phyloP scores from a whole-genome alignment of 1,284 basidiomycete species.

The Papiliotrema nemorosa region DNA sequence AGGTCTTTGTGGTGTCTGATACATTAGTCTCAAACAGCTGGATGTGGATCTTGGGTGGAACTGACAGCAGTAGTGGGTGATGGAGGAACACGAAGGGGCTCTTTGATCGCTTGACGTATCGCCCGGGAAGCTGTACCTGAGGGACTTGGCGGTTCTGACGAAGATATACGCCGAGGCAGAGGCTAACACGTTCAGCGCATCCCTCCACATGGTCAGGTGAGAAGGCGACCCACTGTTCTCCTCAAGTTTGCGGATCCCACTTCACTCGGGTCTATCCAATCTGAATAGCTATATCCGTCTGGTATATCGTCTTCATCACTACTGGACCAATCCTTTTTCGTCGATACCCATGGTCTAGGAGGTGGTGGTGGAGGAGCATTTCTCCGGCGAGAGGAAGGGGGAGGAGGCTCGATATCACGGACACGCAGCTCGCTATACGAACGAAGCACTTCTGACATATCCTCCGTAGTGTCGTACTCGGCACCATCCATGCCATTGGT shows the following conservation, averaged over 20 bases:
- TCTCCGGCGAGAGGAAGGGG: not conserved
- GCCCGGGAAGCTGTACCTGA: not conserved
- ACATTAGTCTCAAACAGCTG: not conserved
- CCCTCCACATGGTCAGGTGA: too few species aligned
- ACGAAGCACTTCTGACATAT: too few species aligned
- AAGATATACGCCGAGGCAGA: not conserved
- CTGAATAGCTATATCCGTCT: slow-evolving; percentile 9
- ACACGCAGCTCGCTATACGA: too few species aligned
- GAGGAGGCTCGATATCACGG: not conserved
- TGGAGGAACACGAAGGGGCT: not conserved
- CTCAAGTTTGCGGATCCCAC: not conserved
- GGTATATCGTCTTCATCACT: slow-evolving; percentile 13
- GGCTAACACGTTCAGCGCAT: not conserved
- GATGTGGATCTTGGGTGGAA: too few species aligned
- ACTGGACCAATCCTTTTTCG: slow-evolving; percentile 10
- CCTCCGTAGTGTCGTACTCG: too few species aligned
- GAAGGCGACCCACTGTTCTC: not conserved
- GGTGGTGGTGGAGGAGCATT: not conserved
- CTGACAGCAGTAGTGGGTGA: not conserved
- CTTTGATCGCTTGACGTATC: not conserved
- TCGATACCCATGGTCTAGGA: not conserved
- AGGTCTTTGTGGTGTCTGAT: slow-evolving; percentile 1
- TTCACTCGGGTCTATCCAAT: not conserved
- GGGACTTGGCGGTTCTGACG: not conserved
- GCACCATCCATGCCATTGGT: too few species aligned